phyloP scores from a whole-genome alignment of 2,329 filamentous ascomycete species.

The Colletotrichum tropicale region DNA sequence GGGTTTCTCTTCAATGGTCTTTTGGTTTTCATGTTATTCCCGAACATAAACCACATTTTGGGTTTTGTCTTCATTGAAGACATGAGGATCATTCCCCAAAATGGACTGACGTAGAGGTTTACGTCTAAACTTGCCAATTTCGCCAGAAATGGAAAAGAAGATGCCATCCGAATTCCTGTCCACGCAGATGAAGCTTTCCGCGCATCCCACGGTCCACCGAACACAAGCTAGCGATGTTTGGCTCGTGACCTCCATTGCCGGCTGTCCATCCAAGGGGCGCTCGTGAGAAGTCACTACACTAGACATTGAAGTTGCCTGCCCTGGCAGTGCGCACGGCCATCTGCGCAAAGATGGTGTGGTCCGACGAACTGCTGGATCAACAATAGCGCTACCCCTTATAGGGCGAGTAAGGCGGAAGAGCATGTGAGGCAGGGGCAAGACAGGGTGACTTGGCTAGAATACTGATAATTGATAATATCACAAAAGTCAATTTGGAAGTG shows the following conservation, averaged over 20 bases:
- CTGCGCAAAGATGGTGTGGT: neutral
- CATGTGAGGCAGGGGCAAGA: neutral
- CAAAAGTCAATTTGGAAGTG: neutral
- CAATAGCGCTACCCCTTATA: too few species aligned
- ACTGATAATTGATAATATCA: neutral
- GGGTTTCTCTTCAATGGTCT: neutral
- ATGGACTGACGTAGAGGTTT: neutral
- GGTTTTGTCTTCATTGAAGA: neutral
- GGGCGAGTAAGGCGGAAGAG: neutral
- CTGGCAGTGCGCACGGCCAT: neutral
- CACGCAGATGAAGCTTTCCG: neutral
- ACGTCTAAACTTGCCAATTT: neutral
- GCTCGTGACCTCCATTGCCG: neutral
- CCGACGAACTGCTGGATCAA: neutral
- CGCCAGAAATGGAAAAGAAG: neutral
- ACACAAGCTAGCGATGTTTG: neutral
- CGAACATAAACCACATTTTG: fast-evolving
- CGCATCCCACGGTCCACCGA: neutral
- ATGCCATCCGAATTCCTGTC: neutral
- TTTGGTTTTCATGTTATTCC: neutral
- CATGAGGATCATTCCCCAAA: neutral
- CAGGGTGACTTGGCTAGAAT: neutral
- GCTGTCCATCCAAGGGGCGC: neutral
- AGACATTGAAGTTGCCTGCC: neutral
- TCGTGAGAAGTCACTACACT: neutral